Conservation (phyloP, 192 early-diverging fungal species). For the Rhizoclosmatium sp. region DNA sequence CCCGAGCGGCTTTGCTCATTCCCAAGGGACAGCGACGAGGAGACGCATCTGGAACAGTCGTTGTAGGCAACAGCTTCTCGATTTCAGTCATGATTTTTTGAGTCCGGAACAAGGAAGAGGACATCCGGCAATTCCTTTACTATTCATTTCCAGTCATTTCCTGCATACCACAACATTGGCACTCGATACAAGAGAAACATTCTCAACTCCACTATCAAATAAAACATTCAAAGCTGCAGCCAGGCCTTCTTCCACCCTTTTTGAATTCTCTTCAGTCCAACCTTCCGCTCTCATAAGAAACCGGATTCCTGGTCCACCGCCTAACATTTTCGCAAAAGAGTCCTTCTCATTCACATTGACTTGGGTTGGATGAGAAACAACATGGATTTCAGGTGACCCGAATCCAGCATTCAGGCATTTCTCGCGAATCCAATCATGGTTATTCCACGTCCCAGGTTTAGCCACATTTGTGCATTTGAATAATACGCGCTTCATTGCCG, state of each 20-base stretch:
- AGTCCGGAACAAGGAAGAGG: background rate
- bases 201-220: background rate
- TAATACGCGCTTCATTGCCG: background rate
- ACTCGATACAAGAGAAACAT: background rate
- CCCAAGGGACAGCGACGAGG: no score
- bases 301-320: slow-evolving; percentile 19
- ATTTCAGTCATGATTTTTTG: background rate
- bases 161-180: background rate
- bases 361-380: background rate
- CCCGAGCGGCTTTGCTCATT: background rate
- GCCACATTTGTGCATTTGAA: slow-evolving; percentile 9
- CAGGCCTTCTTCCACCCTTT: background rate
- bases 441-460: background rate
- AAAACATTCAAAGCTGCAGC: background rate
- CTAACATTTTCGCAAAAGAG: slow-evolving; percentile 15
- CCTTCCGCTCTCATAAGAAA: slow-evolving; percentile 8
- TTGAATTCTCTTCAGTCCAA: slow-evolving; percentile 5
- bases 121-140: background rate
- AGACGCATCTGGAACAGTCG: background rate
- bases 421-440: slow-evolving; percentile 11
- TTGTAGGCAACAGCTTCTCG: background rate
- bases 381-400: background rate
- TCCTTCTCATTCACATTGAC: background rate
- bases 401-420: background rate
- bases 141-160: background rate